Percentiles rank a stretch among this genome's conserved stretches.
These are phyloP conservation scores for Graphiopsis chlorocephala DNA, from an alignment of 2,329 filamentous ascomycete species.

Conservation along the genomic window DNA sequence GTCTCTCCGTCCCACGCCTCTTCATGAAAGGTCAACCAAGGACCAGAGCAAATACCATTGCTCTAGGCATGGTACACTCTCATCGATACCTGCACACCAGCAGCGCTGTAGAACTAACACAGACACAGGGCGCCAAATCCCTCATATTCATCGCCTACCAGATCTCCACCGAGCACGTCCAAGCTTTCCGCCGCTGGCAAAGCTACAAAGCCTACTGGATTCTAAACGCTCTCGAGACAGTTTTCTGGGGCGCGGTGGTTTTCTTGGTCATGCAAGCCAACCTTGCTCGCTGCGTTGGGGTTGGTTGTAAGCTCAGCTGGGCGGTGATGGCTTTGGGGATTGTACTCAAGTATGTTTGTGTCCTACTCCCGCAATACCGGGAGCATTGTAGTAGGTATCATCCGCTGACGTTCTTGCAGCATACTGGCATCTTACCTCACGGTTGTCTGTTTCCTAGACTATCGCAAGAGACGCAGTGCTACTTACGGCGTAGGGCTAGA, in stretches of 20 bases:
- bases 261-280: conserved; percentile 23
- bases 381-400: neutral
- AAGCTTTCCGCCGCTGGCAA: conserved; percentile 35
- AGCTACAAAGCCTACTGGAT: conserved; percentile 43
- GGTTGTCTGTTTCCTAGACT: neutral
- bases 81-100: neutral
- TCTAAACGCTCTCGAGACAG: conserved; percentile 41
- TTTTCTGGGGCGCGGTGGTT: conserved; percentile 43
- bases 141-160: conserved; percentile 43
- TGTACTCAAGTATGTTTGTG: conserved; percentile 15
- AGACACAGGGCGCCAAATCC: conserved; percentile 34
- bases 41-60: conserved; percentile 20
- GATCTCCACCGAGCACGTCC: conserved; percentile 38
- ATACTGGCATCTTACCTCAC: neutral
- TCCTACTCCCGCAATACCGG: neutral
- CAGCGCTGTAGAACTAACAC: neutral
- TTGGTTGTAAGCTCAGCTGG: conserved; percentile 18
- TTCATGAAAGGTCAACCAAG: conserved; percentile 22
- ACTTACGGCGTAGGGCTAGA: neutral
- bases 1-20: conserved; percentile 19
- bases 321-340: conserved; percentile 13
- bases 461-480: neutral
- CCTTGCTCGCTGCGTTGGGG: conserved; percentile 14
- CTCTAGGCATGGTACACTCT: conserved; percentile 18
- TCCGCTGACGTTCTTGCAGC: neutral